Base-by-base conservation (phyloP, 164 flowering plant species). In the Stephania japonica region DNA sequence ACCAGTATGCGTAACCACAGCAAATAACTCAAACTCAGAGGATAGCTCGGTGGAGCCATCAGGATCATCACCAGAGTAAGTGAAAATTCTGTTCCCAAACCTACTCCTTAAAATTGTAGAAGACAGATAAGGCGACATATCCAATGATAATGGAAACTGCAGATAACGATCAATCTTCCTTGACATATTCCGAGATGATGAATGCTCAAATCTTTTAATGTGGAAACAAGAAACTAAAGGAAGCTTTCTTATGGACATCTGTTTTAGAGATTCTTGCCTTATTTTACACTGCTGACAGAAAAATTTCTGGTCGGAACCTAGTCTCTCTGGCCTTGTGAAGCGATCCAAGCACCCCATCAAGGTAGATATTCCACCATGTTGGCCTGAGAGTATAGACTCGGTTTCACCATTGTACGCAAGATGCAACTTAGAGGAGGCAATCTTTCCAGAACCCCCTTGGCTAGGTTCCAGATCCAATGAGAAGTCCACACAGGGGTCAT, bases 121-220 rank as follows among this genome's bases (percentile, higher is more conserved):
- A 23, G 98, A 91, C 66, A 93, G 90, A 75, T 90, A 93, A 67
- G 97, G 97, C 38, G 87, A 77, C 95, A 91, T 89, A 86, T 93
- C 91, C 77, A 92, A 78, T 10, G 94, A 89, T 78, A 92, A 83
- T 10, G 97, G 97, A 74, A 92, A 92, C 81, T 93, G 97, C 70
- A 93, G 72, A 82, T 93, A 90, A 8, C 90, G 86, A 73, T 93
- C 95, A 41, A 91, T 84, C 81, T 93, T 93, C 78, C 87, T 85
- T 5, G 98, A 89, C 94, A 89, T 86, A 42, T 91, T 93, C 63
- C 87, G 76, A 38, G 81, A 79, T 6, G 87, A 76, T 24, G 98
- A 93, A 78, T 93, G 98, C 84, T 93, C 98, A 80, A 93, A 93
- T 71, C 98, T 80, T 83, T 93, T 93, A 59, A 93, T 91, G 78